A percentile compares a stretch with the other conserved stretches of the same genome.
These are phyloP conservation scores for Chamaecyparis obtusa DNA, from an alignment of 75 land plant species.

Conservation along the genomic window DNA sequence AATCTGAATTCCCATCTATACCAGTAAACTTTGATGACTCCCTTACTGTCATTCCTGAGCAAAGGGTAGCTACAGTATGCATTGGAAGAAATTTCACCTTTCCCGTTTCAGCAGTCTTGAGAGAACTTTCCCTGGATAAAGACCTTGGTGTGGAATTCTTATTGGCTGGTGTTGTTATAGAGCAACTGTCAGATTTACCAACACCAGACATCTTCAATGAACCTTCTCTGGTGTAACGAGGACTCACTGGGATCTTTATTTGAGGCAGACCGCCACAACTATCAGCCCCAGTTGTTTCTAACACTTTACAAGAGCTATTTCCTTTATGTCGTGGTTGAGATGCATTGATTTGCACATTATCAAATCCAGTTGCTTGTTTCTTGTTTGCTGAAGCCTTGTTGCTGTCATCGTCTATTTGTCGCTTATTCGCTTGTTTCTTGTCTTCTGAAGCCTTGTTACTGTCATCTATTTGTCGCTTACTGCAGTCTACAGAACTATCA, in stretches of 20 bases:
- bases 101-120: conserved; percentile 32
- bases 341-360: neutral
- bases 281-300: conserved; percentile 8
- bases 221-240: conserved; percentile 1
- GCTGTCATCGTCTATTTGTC: conserved; percentile 16
- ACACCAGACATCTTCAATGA: neutral
- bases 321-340: neutral
- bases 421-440: conserved; percentile 22
- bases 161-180: neutral
- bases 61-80: conserved; percentile 4
- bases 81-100: conserved; percentile 29
- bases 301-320: neutral
- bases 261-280: neutral
- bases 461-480: conserved; percentile 16
- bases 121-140: conserved; percentile 24
- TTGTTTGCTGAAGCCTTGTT: conserved; percentile 11
- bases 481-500: conserved; percentile 7
- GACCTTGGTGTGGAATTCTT: conserved; percentile 9
- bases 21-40: neutral
- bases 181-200: neutral
- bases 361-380: conserved; percentile 21
- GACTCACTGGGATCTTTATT: neutral
- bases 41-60: conserved; percentile 1
- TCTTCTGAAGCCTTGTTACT: neutral
- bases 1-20: neutral